These are phyloP conservation scores for Lunularia cruciata DNA, from an alignment of 225 moss, liverwort and hornwort genomes.

Conservation along the genomic window DNA sequence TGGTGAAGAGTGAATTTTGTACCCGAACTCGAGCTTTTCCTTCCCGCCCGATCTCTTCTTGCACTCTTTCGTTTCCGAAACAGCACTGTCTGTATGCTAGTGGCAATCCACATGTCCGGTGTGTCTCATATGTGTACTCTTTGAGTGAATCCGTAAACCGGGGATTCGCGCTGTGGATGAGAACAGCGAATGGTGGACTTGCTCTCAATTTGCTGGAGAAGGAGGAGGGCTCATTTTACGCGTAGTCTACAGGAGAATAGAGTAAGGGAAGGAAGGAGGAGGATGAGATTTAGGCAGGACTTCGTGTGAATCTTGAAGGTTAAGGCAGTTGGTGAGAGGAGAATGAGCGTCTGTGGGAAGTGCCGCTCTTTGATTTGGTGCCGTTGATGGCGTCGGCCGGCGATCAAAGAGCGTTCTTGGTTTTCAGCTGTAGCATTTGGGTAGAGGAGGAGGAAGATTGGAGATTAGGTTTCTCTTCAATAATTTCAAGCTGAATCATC, in stretches of 20 bases:
- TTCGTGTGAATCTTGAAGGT: not conserved
- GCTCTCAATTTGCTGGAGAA: not conserved
- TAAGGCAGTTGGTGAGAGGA: not conserved
- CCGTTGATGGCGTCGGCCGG: constrained; percentile 12
- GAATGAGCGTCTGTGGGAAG: not conserved
- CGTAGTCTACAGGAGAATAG: not conserved
- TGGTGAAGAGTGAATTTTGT: too few relatives aligned
- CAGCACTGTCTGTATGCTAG: not conserved
- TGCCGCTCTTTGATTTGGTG: not conserved
- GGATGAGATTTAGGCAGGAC: not conserved
- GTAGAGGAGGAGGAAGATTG: not conserved
- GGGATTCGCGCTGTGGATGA: not conserved
- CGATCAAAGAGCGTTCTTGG: constrained; percentile 10
- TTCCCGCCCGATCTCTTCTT: constrained; percentile 22
- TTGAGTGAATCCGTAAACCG: too few relatives aligned
- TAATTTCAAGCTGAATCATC: constrained; percentile 9
- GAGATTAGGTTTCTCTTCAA: not conserved
- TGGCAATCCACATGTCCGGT: too few relatives aligned
- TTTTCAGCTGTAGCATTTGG: not conserved
- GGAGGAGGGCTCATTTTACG: not conserved
- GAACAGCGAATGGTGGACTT: not conserved
- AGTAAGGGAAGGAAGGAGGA: not conserved
- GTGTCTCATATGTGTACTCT: too few relatives aligned
- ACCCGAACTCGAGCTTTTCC: too few relatives aligned
- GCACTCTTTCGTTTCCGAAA: not conserved